Percentiles rank a stretch among this genome's conserved stretches.
Conservation (phyloP, 139 green algal species). For the Chlamydomonas eustigma region DNA sequence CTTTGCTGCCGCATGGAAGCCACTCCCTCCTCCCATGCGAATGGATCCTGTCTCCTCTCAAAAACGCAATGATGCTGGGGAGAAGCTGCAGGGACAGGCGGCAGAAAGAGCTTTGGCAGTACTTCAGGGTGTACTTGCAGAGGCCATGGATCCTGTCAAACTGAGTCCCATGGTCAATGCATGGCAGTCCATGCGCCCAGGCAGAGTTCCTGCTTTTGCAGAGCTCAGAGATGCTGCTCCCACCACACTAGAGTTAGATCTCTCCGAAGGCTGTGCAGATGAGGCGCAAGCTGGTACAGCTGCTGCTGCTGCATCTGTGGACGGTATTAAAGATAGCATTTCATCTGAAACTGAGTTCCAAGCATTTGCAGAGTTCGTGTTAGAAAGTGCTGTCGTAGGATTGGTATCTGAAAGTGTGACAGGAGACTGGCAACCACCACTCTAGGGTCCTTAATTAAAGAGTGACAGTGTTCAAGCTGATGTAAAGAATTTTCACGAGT, state of each 20-base stretch:
- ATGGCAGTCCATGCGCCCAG: background rate
- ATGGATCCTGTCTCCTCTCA: background rate
- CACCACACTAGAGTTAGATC: background rate
- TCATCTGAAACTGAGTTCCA: conserved; percentile 21
- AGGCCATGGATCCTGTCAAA: conserved; percentile 1
- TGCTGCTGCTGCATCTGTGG: no score
- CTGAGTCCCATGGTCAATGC: background rate
- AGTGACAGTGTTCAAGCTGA: no score
- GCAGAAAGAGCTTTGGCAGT: background rate
- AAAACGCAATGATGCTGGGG: no score
- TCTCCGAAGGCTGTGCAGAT: no score
- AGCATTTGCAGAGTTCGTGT: conserved; percentile 34
- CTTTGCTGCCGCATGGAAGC: background rate
- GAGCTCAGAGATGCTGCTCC: background rate
- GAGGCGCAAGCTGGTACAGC: no score
- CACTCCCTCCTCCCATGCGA: background rate
- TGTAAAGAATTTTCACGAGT: no score
- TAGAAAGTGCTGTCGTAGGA: conserved; percentile 32
- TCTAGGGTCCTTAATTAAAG: no score
- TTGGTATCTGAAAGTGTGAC: conserved; percentile 34
- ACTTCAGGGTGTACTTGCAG: background rate
- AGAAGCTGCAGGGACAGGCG: background rate
- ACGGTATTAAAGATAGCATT: no score
- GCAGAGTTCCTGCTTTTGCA: conserved; percentile 1
- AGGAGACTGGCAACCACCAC: conserved; percentile 27